A percentile compares a stretch with the other conserved stretches of the same genome.
These are phyloP conservation scores for Colletotrichum higginsianum DNA, from an alignment of 2,329 filamentous ascomycete species.

Conservation along the genomic window DNA sequence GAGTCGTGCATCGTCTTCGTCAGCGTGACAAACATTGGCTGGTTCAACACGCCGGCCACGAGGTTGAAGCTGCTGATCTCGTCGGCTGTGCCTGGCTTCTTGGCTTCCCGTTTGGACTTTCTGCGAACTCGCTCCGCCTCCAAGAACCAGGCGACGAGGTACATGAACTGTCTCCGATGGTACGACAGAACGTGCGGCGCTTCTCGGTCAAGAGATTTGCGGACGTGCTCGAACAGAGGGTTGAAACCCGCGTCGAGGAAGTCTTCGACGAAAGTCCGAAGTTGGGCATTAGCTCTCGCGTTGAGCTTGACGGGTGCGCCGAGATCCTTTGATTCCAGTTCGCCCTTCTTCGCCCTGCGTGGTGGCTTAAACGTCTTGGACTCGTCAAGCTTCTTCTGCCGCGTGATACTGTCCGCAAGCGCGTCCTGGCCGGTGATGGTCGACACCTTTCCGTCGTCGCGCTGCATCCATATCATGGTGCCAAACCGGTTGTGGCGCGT, in stretches of 20 bases:
- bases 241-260: conserved; percentile 98
- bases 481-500: conserved; percentile 95
- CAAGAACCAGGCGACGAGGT: conserved; percentile 92
- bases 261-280: conserved; percentile 89
- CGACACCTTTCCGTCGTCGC: conserved; percentile 86
- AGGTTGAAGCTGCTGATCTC: conserved; percentile 85
- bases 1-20: conserved; percentile 86
- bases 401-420: conserved; percentile 79
- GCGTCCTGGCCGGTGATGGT: conserved; percentile 92
- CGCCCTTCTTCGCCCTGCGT: conserved; percentile 72
- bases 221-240: conserved; percentile 85
- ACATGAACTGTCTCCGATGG: conserved; percentile 91
- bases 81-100: conserved; percentile 58
- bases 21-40: conserved; percentile 93
- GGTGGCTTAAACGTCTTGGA: conserved; percentile 93
- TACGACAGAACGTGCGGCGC: conserved; percentile 83
- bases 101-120: conserved; percentile 69
- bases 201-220: conserved; percentile 92
- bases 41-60: conserved; percentile 90
- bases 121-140: conserved; percentile 85
- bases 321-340: conserved; percentile 80
- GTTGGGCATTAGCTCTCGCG: conserved; percentile 78
- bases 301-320: conserved; percentile 81
- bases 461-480: conserved; percentile 96
- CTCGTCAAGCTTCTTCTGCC: conserved; percentile 90